Base-by-base conservation (phyloP, 306 rosid species). In the Echinosophora koreensis region DNA sequence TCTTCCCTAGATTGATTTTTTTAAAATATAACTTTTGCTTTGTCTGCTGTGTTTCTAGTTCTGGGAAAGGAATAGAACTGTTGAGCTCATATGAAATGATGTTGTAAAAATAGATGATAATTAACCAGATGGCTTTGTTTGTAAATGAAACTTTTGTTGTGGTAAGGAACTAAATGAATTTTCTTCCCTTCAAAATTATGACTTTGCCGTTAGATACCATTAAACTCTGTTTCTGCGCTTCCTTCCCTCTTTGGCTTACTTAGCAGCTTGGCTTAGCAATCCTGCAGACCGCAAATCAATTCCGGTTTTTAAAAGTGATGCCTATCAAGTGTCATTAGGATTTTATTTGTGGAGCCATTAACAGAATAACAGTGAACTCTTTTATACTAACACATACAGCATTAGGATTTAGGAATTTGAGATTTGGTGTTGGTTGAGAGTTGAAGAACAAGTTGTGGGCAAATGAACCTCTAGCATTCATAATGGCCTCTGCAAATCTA, bases 351-450 rank as follows among this genome's bases (percentile, higher is more conserved):
- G 42, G 39, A 46, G 8, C 8, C 22, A 58, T 67, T 22, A 50
- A 39, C 4, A 42, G 2, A 58, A 60, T n/a, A 50, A 39, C 6
- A 35, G 2, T 14, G 46, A 51, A 18, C 56, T 61, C 44, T 68
- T 63, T 49, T 47, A 18, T 28, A 55, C 27, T 47, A 42, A 37
- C 5, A 38, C 6, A 3, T 6, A 52, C 30, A 5, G 8, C 17
- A 10, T 17, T 49, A 44, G 70, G 83, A 84, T 38, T 55, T 71
- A 16, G 4, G 59, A 69, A 15, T 64, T 68, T 67, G 58, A 66
- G 59, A 63, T 30, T 69, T 42, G 30, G 6, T 51, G 50, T 34
- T 73, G 61, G 57, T 68, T 11, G 9, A 42, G 39, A 59, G 69
- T 35, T 6, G 72, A 71, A 67, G 64, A 74, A 54, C 8, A 46